Conservation (phyloP, 257 asterid genomes). For the Euphrasia confusa region DNA sequence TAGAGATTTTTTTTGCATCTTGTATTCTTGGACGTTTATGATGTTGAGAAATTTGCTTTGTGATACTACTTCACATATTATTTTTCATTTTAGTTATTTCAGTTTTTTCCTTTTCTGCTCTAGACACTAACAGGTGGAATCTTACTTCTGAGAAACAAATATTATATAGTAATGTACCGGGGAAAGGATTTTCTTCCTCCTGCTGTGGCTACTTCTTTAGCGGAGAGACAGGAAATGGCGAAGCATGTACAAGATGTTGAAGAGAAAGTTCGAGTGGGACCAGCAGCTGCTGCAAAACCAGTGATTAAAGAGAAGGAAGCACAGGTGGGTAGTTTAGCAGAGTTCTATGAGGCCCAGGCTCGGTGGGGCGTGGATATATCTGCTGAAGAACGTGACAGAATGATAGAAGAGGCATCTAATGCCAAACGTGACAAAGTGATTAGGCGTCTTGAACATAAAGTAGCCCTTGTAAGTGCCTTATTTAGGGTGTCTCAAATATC, state of each 20-base stretch:
- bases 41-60: constrained; percentile 15
- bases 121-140: constrained; percentile 90
- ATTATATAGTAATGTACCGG: constrained; percentile 84
- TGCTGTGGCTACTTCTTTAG: constrained; percentile 69
- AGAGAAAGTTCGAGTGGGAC: constrained; percentile 60
- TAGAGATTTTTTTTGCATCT: constrained; percentile 17
- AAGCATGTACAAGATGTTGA: constrained; percentile 82
- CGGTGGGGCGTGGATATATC: constrained; percentile 80
- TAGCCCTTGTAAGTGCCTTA: constrained; percentile 62
- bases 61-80: constrained; percentile 1
- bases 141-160: constrained; percentile 86
- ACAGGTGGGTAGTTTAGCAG: constrained; percentile 81
- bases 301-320: constrained; percentile 49
- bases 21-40: constrained; percentile 13
- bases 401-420: constrained; percentile 72
- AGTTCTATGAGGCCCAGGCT: constrained; percentile 90
- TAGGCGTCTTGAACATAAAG: constrained; percentile 80
- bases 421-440: constrained; percentile 62
- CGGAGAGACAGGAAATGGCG: constrained; percentile 79
- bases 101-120: constrained; percentile 18
- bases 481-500: not conserved
- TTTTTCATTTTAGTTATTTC: constrained; percentile 4
- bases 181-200: constrained; percentile 97
- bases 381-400: constrained; percentile 64
- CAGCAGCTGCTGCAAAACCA: constrained; percentile 29